phyloP scores from a whole-genome alignment of 306 rosid species.

The Aeschynomene evenia region DNA sequence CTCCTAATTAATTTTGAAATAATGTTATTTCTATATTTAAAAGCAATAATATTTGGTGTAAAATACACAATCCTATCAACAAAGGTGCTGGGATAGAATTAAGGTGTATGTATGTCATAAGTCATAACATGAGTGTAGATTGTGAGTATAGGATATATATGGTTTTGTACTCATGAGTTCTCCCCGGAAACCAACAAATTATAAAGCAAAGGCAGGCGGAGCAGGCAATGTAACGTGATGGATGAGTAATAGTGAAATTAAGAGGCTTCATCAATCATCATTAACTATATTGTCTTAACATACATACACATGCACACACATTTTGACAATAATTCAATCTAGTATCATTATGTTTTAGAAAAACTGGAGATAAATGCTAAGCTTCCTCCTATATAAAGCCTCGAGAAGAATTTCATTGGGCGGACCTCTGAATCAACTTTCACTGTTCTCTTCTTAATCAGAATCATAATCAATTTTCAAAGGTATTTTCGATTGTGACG shows the following conservation, averaged over 20 bases:
- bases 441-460: too few relatives aligned
- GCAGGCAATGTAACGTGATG: constrained; percentile 1
- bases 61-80: too few relatives aligned
- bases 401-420: constrained; percentile 56
- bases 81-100: too few relatives aligned
- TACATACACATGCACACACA: too few relatives aligned
- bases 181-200: constrained; percentile 21
- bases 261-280: neutral
- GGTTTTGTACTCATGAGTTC: too few relatives aligned
- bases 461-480: constrained; percentile 33
- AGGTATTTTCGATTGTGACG: constrained; percentile 39
- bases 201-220: too few relatives aligned
- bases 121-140: too few relatives aligned
- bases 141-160: too few relatives aligned
- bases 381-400: constrained; percentile 42
- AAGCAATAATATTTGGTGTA: too few relatives aligned
- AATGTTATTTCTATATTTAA: too few relatives aligned
- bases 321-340: neutral
- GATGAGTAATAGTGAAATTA: constrained; percentile 16
- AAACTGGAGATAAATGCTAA: constrained; percentile 16
- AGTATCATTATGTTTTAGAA: constrained; percentile 41
- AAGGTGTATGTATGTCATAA: too few relatives aligned
- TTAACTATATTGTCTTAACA: neutral
- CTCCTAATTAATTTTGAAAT: too few relatives aligned
- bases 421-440: constrained; percentile 38